Evolutionary conservation across 768 basidiomycete genomes (phyloP).

Genomic region (Termitomyces heimii): DNA sequence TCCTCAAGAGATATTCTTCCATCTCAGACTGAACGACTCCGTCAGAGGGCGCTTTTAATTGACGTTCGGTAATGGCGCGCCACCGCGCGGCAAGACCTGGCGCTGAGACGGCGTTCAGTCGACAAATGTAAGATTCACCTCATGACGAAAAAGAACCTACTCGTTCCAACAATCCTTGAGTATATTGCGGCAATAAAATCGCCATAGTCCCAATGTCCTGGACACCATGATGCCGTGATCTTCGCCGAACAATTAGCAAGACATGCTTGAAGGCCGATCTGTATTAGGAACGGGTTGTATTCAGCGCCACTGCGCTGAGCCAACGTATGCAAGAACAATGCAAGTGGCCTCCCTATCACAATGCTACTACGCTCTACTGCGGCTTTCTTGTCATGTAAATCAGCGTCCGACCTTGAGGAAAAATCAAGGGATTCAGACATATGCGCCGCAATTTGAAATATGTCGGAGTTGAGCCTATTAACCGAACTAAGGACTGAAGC

Average conservation of each 20-base stretch:
- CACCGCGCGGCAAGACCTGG: slow-evolving; percentile 16
- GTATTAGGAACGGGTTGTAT: background rate
- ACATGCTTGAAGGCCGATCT: slow-evolving; percentile 19
- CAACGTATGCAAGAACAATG: background rate
- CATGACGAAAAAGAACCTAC: slow-evolving; percentile 15
- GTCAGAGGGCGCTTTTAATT: slow-evolving; percentile 17
- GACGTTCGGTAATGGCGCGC: slow-evolving; percentile 21
- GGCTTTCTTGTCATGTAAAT: background rate
- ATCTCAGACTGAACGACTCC: slow-evolving; percentile 13
- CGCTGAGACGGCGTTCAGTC: slow-evolving; percentile 7
- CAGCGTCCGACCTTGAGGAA: background rate
- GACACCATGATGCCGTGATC: slow-evolving; percentile 37
- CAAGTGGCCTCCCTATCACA: background rate
- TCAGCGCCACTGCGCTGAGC: background rate
- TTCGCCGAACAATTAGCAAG: slow-evolving; percentile 31
- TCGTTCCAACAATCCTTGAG: slow-evolving; percentile 29
- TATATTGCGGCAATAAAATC: slow-evolving; percentile 31
- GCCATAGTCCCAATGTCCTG: slow-evolving; percentile 35
- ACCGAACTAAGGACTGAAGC: slow-evolving; percentile 17
- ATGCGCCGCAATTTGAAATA: slow-evolving; percentile 33
- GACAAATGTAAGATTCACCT: background rate
- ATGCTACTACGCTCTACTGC: background rate
- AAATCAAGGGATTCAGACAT: slow-evolving; percentile 26
- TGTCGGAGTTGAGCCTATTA: slow-evolving; percentile 30
- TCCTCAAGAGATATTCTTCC: slow-evolving; percentile 2